A percentile compares a stretch with the other conserved stretches of the same genome.
These are phyloP conservation scores for Vicia sativa DNA, from an alignment of 306 rosid species.

Conservation along the genomic window DNA sequence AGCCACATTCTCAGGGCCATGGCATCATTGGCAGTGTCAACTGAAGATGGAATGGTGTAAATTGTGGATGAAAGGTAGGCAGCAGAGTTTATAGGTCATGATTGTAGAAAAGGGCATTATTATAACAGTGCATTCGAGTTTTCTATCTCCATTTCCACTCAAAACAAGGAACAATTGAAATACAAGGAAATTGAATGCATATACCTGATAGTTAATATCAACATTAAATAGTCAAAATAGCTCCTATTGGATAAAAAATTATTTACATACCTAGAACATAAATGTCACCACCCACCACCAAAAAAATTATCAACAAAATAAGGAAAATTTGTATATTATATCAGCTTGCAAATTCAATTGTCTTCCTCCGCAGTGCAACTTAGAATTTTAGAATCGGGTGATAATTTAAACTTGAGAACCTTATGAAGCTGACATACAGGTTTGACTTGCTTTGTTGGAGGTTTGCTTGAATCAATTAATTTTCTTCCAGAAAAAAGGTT, in stretches of 20 bases:
- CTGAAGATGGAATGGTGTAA: no score
- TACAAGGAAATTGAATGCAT: no score
- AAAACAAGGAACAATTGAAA: no score
- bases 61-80: no score
- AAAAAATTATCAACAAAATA: background rate
- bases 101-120: no score
- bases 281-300: background rate
- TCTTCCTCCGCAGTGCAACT: constrained; percentile 35
- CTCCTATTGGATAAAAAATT: background rate
- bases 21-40: no score
- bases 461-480: constrained; percentile 61
- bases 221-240: background rate
- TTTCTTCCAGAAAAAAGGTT: constrained; percentile 56
- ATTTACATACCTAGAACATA: background rate
- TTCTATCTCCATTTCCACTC: no score
- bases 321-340: background rate
- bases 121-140: no score
- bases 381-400: constrained; percentile 52
- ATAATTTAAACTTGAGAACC: constrained; percentile 67
- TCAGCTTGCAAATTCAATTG: constrained; percentile 30
- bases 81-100: no score
- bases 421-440: constrained; percentile 59
- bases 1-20: no score
- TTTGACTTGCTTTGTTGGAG: constrained; percentile 64
- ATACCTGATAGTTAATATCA: no score